Evolutionary conservation across 2,329 filamentous ascomycete species (phyloP).

Genomic region (Epichloe festucae): DNA sequence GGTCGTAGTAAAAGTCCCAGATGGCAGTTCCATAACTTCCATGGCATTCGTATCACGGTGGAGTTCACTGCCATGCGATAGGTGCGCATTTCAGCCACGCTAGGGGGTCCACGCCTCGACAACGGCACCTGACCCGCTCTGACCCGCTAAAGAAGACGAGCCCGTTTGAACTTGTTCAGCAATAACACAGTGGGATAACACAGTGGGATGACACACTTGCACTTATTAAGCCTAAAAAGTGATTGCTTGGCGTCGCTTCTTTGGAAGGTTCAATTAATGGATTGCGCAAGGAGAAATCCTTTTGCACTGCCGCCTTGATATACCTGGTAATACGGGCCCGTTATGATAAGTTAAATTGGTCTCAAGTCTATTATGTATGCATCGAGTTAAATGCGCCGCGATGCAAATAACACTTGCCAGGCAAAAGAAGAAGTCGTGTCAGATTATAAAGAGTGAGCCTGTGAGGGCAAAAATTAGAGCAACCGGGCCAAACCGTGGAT

Average conservation of each 20-base stretch:
- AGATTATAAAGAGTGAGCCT: not conserved
- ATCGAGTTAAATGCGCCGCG: not conserved
- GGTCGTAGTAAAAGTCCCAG: too few relatives aligned
- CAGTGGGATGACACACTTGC: too few relatives aligned
- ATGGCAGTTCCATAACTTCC: too few relatives aligned
- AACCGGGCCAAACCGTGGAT: constrained; percentile 16
- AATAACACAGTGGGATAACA: too few relatives aligned
- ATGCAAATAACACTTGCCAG: not conserved
- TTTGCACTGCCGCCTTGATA: too few relatives aligned
- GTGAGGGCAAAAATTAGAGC: constrained; percentile 3
- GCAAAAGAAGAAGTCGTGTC: not conserved
- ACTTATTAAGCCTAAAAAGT: too few relatives aligned
- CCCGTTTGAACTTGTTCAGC: not conserved
- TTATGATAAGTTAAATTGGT: too few relatives aligned
- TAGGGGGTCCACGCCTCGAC: not conserved
- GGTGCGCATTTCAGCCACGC: not conserved
- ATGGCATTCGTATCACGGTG: too few relatives aligned
- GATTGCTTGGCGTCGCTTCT: too few relatives aligned
- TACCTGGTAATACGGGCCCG: too few relatives aligned
- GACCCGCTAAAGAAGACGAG: not conserved
- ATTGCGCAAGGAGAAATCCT: too few relatives aligned
- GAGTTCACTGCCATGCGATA: not conserved
- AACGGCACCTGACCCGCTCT: not conserved
- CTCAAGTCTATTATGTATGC: not conserved
- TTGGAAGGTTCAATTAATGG: too few relatives aligned